Evolutionary conservation across 208 protist genomes (phyloP), one percentile per base, ranked within the genome.

Genomic region (Angomonas deanei): DNA sequence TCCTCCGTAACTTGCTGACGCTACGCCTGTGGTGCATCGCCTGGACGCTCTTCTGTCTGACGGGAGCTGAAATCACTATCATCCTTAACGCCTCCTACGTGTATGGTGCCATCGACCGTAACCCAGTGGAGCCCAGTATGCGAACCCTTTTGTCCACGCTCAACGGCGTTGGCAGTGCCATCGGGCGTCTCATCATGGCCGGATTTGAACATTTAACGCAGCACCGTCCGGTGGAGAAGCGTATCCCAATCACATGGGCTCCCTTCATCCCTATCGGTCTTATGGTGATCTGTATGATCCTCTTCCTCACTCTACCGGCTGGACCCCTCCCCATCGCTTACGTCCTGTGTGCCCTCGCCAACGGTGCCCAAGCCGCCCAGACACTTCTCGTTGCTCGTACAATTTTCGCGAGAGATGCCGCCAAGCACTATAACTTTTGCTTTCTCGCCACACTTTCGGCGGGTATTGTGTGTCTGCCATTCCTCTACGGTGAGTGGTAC

Each of bases 401-500:
- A 23, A 71, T 76, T 8, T 80, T 62, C 69, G 64, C 61, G 31
- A 64, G 63, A n/a, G 68, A 75, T 46, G 27, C 72, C 26, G 74
- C 58, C 8, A 75, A 67, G 66, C 69, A 73, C 54, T 80, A 76
- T 47, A 70, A 76, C 42, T 63, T 70, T 28, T 62, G 21, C 13
- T 66, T 56, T n/a, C 0, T 80, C 17, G 23, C 69, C n/a, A 27
- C 38, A 0, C 46, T 76, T 8, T 24, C 38, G 27, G 10, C 69
- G 11, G 61, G 61, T 11, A 24, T 80, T 23, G 52, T 65, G 31
- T 62, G 66, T 10, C 65, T 75, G 64, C 56, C 61, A 46, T 31
- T 75, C 56, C 10, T 80, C 11, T 80, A 76, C 48, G 74, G 58
- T 6, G 74, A 76, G 49, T 69, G 57, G 56, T 78, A 78, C 55